Base-by-base conservation (phyloP, 305 asterid species). In the Fraxinus greggii region DNA sequence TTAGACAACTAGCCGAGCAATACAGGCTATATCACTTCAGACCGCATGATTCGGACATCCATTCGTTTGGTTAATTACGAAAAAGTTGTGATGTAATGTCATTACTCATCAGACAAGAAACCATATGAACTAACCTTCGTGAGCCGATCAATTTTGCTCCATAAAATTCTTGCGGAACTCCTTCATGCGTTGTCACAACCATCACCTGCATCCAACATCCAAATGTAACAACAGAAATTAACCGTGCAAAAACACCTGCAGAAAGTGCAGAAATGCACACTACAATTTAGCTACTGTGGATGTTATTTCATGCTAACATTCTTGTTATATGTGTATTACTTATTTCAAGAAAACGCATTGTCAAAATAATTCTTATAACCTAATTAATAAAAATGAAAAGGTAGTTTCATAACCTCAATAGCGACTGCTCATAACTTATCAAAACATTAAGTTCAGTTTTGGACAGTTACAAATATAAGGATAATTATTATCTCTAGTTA, bases 151-250 rank as follows among this genome's bases (percentile, higher is more conserved):
- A 80, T 75, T 91, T 92, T 84, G 99, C 99, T 86, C 99, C 99
- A 48, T 96, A 88, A 90, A 96, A 94, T 84, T 96, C 99, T 78
- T 91, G 79, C 1, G 99, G 99, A 65, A 92, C 96, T 79, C 99
- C 99, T 91, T 96, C 98, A 78, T 94, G 99, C 2, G 99, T 96
- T 32, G 99, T 96, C 84, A 96, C 97, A 54, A 94, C 99, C 99
- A 96, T 88, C 77, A 96, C 99, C 99, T 96, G 85, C 85, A 85
- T 75, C 84, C 76, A 67, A 54, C 65, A 84, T 48, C 75, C 84
- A 79, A 74, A 81, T 33, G 67, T 32, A 77, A 81, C 67, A 54
- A 73, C 70, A 85, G 31, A 79, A 72, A 72, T 76, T 72, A 56
- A 81, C 75, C 38, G 1, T 74, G 1, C 5, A 65, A 28, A 77